Conservation (phyloP, 345 rosid species). For the Euphorbia pulcherrima region DNA sequence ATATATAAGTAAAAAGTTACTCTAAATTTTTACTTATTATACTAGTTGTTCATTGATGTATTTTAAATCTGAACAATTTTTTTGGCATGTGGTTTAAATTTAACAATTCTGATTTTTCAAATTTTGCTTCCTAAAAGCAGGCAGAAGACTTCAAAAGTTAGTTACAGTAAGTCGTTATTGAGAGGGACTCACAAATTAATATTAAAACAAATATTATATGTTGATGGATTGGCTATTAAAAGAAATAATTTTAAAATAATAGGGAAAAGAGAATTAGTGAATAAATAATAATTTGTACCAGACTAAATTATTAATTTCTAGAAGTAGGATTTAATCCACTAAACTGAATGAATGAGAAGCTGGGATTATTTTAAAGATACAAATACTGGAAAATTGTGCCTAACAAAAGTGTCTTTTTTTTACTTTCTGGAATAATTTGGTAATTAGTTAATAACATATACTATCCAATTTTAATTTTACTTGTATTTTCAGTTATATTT, state of each 20-base stretch:
- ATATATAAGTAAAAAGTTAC: too few relatives aligned
- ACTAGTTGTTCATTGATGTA: too few relatives aligned
- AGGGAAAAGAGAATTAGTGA: background rate
- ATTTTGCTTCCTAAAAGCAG: background rate
- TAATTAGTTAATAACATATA: too few relatives aligned
- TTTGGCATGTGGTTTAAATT: background rate
- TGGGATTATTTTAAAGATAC: background rate
- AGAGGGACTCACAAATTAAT: background rate
- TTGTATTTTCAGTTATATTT: too few relatives aligned
- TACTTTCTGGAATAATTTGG: too few relatives aligned
- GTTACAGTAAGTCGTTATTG: background rate
- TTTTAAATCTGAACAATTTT: background rate
- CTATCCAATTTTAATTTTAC: too few relatives aligned
- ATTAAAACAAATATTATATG: background rate
- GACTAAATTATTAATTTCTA: slow-evolving; percentile 2
- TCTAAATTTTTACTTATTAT: too few relatives aligned
- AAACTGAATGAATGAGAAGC: too few relatives aligned
- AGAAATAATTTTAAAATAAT: background rate
- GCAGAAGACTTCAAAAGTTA: background rate
- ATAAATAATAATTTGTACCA: too few relatives aligned
- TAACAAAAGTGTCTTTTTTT: too few relatives aligned
- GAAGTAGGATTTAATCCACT: slow-evolving; percentile 28
- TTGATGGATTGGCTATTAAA: background rate
- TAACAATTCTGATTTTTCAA: background rate
- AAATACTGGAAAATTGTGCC: background rate